Base-by-base conservation (phyloP, 352 stramenopile genomes). In the Phytophthora colocasiae region DNA sequence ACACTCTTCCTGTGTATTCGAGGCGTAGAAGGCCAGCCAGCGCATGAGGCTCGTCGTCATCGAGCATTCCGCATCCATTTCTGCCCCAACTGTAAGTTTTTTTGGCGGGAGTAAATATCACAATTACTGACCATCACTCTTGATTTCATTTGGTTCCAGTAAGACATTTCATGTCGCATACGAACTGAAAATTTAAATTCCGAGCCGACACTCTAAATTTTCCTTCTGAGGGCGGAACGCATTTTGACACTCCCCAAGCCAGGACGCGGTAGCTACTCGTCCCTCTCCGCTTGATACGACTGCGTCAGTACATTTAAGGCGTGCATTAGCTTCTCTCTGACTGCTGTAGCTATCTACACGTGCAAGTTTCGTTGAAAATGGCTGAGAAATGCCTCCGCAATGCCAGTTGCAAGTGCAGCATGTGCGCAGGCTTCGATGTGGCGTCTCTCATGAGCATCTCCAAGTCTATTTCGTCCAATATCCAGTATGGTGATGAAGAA, bases 391-490 rank as follows among this genome's bases (percentile, higher is more conserved):
- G 89, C 49, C 73, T 95, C 38, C 87, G 89, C 58, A 95, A 89
- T 69, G 92, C 93, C 82, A 96, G 79, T 66, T 96, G 89, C 81
- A 91, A 59, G 58, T 96, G 89, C 75, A 78, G 69, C 48, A 82
- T 95, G 60, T 96, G 89, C 69, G 77, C 82, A 17, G 85, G 87
- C 60, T 89, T 95, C 59, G 87, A 96, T 66, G 73, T 95, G 29
- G 78, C 81, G 9, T 83, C 77, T 61, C 74, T 96, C 9, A 73
- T 92, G 60, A 87, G 67, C 69, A 92, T 96, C 56, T 85, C 82
- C 65, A 90, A 91, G 64, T 81, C 78, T 24, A 95, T 96, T 52
- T 86, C 79, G 40, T 95, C 87, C 48, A 90, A 87, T 29, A 93
- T 96, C 44, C 39, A 80, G 63, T 95, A 95, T 12, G 53, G 29